Evolutionary conservation across 2,329 filamentous ascomycete species (phyloP).

Genomic region (Sporothrix inflata): DNA sequence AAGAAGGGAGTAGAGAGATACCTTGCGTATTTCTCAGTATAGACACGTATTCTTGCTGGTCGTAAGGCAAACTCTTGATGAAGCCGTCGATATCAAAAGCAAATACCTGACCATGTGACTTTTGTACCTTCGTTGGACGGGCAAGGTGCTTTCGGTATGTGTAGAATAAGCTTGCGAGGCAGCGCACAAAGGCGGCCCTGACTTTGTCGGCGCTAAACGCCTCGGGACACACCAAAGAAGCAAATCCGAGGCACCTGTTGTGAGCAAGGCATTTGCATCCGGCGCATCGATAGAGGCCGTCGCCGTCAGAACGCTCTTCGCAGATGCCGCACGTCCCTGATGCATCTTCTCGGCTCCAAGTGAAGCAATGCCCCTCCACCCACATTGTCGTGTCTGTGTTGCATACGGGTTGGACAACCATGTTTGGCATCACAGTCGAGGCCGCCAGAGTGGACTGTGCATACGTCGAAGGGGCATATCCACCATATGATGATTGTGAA

Average conservation of each 20-base stretch:
- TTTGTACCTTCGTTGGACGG: slow-evolving; percentile 64
- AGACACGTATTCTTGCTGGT: slow-evolving; percentile 65
- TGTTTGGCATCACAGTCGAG: slow-evolving; percentile 83
- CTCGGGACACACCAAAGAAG: slow-evolving; percentile 65
- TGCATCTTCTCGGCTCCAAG: slow-evolving; percentile 63
- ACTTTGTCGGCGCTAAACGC: slow-evolving; percentile 66
- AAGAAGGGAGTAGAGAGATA: slow-evolving; percentile 42
- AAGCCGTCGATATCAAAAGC: slow-evolving; percentile 69
- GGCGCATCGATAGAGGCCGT: slow-evolving; percentile 75
- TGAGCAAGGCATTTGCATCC: slow-evolving; percentile 64
- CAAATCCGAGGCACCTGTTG: slow-evolving; percentile 63
- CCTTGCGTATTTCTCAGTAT: slow-evolving; percentile 71
- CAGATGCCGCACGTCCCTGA: slow-evolving; percentile 71
- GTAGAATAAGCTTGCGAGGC: slow-evolving; percentile 67
- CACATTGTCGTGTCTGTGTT: slow-evolving; percentile 81
- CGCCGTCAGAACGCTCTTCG: slow-evolving; percentile 71
- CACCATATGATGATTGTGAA: slow-evolving; percentile 70
- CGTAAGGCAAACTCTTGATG: slow-evolving; percentile 65
- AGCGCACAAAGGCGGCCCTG: slow-evolving; percentile 66
- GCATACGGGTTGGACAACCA: slow-evolving; percentile 75
- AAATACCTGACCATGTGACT: slow-evolving; percentile 61
- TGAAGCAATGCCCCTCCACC: slow-evolving; percentile 84
- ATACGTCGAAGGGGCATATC: slow-evolving; percentile 82
- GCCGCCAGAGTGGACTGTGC: slow-evolving; percentile 84
- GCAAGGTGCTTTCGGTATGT: slow-evolving; percentile 67